Evolutionary conservation across 202 grass and related monocot genomes (phyloP).

Genomic region (Miscanthus sacchariflorus): DNA sequence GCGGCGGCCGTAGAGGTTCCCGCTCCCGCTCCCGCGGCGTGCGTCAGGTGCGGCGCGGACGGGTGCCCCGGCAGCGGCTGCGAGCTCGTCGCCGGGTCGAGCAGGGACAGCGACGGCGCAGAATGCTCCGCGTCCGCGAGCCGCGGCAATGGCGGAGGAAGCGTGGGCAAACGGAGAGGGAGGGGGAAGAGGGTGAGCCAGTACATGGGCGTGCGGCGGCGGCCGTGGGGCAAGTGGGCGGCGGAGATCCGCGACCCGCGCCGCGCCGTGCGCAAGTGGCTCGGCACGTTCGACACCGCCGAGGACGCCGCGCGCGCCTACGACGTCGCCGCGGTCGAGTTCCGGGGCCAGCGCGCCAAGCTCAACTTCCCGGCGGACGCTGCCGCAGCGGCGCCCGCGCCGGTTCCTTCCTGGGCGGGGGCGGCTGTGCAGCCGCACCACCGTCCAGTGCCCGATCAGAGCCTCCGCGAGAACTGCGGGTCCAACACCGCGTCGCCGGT

Average conservation of each 20-base stretch:
- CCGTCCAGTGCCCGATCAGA: not conserved
- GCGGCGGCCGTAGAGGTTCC: not conserved
- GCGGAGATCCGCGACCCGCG: slow-evolving; percentile 86
- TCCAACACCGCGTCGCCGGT: slow-evolving; percentile 43
- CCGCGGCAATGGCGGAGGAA: not conserved
- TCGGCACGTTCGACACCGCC: slow-evolving; percentile 89
- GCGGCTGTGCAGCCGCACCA: not conserved
- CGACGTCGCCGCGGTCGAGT: slow-evolving; percentile 76
- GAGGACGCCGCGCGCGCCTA: slow-evolving; percentile 82
- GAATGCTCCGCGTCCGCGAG: slow-evolving; percentile 13
- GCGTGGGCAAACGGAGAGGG: slow-evolving; percentile 20
- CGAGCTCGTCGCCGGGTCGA: slow-evolving; percentile 26
- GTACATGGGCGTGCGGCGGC: slow-evolving; percentile 76
- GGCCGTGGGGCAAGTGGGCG: slow-evolving; percentile 91
- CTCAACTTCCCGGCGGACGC: slow-evolving; percentile 76
- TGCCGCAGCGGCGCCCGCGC: not conserved
- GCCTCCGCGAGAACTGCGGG: slow-evolving; percentile 37
- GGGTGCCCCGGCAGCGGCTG: slow-evolving; percentile 60
- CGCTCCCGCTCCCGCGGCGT: not conserved
- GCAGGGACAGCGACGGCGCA: slow-evolving; percentile 32
- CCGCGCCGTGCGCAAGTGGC: slow-evolving; percentile 80
- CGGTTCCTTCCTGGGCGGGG: not conserved
- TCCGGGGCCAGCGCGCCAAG: slow-evolving; percentile 74
- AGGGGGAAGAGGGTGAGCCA: slow-evolving; percentile 45
- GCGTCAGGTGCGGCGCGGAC: slow-evolving; percentile 46